Evolutionary conservation across 805 yeast species (phyloP), one percentile per base, ranked within the genome.

Genomic region (Kodamaea hsintzibuensis): DNA sequence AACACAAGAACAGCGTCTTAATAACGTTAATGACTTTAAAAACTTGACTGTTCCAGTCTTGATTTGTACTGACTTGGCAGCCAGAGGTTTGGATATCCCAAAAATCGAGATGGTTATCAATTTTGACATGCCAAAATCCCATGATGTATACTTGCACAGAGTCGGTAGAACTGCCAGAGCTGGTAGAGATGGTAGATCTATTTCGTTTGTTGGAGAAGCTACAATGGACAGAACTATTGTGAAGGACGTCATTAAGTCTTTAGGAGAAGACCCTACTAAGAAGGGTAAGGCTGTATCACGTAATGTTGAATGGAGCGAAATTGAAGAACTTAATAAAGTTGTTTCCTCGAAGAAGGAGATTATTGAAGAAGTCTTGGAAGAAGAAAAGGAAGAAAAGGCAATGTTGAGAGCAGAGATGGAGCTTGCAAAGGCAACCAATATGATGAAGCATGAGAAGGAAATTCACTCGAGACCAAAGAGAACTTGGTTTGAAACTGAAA

Each of bases 161-260:
- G 97, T 95, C 56, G 99, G 99, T 73, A 89, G 99, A 81, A 95
- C 98, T 52, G 99, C 99, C 8, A 90, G 99, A 83, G 99, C 98
- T 50, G 98, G 98, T 17, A 84, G 98, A 73, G 90, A 89, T 51
- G 99, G 99, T 81, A 82, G 82, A 53, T 89, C 98, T 45, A 87
- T 95, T 42, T 86, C 98, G 1, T 85, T 95, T 71, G 99, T 95
- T 12, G 98, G 98, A 14, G 99, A 95, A 68, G 77, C 89, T 0
- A 77, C 90, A n/a, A 82, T 80, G 55, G 99, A 95, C 59, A 84
- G 99, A 72, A 75, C 80, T 47, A 90, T 95, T 61, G 98, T 95
- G n/a, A 91, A 89, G 67, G 90, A 85, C 14, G 96, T 96, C 2
- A 84, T 95, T 61, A 88, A 85, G 63, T 81, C 88, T 53, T 83